Base-by-base conservation (phyloP, 805 yeast genomes). In the Saccharomyces jurei region DNA sequence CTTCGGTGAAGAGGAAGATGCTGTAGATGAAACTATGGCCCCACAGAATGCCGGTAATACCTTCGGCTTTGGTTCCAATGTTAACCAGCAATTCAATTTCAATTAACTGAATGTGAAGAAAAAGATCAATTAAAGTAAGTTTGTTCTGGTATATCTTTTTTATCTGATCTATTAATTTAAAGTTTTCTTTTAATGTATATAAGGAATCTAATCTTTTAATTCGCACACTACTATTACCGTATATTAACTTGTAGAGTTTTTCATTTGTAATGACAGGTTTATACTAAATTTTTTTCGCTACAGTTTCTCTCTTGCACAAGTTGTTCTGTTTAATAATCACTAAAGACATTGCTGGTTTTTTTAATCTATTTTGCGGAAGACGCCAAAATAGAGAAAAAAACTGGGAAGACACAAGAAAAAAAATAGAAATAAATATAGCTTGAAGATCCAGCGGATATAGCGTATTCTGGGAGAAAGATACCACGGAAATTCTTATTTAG, bases 51-150 rank as follows among this genome's bases (percentile, higher is more conserved):
- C 83, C 56, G 96, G 95, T 47, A 89, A 87, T 63, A 84, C 92
- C 50, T 94, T 87, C 72, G 89, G 90, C 1, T 94, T 94, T 71
- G 96, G 96, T 58, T 81, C 87, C 58, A 77, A 80, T 60, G 80
- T 78, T 52, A 75, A 77, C 58, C 85, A 81, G 68, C 83, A 67
- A 52, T 63, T 67, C 55, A 68, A 63, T 58, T 68, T 67, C 60
- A 65, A 68, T 50, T 62, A 56, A 55, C 49, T 50, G 44, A 25
- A 32, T 36, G 44, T 21, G 44, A 36, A 17, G 44, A 36, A 36
- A 17, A 36, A 17, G 44, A 21, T 32, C 41, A 49, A 48, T 36
- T 48, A 11, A 11, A 32, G 8, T 17, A 17, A 21, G 25, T 52
- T 26, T 25, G 25, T 21, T 41, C 27, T 2, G 22, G 11, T 21